Base-by-base conservation (phyloP, 176 grass and related monocot species). In the Lolium multiflorum region DNA sequence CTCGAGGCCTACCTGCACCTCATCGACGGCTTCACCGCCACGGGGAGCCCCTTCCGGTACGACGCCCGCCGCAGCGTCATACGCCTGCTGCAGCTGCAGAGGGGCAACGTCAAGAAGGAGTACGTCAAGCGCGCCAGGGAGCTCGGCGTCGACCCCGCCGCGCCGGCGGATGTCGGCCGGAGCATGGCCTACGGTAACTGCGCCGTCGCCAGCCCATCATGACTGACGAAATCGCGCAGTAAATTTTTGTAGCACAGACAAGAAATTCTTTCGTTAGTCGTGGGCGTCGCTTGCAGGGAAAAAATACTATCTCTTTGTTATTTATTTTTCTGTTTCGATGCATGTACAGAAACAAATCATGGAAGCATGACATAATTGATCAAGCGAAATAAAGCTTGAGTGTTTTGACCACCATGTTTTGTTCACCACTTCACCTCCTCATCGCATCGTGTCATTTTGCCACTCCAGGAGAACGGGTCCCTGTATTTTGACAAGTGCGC, bases 1-100 rank as follows among this genome's bases (percentile, higher is more conserved):
- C 84, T 98, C 6, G 96, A 98, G 91, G 80, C 96, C 5, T 98
- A 98, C 88, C 81, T 98, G 16, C 96, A 98, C 85, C 88, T 98
- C 80, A 89, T 98, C 83, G 96, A 98, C 82, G 96, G 96, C 3
- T 98, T 95, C 91, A 89, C 83, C 21, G 91, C 86, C 47, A 89
- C 91, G 68, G 96, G 96, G 1, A 59, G 38, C 2, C 93, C 93
- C 15, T 98, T 98, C 69, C 85, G 96, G 26, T 52, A 91, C 77
- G 88, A 95, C 87, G 91, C 96, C 18, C 80, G 89, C 0, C 89
- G 96, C 25, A 95, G 93, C 74, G 87, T 98, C 2, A 89, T 90
- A 38, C 88, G 89, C 8, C 76, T 98, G 50, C 84, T 98, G 83
- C 87, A 90, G 86, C 4, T 87, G 75, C 96, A 98, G 86, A 72